phyloP scores from a whole-genome alignment of 78 protist species.

The Dictyostelium brefeldianum region DNA sequence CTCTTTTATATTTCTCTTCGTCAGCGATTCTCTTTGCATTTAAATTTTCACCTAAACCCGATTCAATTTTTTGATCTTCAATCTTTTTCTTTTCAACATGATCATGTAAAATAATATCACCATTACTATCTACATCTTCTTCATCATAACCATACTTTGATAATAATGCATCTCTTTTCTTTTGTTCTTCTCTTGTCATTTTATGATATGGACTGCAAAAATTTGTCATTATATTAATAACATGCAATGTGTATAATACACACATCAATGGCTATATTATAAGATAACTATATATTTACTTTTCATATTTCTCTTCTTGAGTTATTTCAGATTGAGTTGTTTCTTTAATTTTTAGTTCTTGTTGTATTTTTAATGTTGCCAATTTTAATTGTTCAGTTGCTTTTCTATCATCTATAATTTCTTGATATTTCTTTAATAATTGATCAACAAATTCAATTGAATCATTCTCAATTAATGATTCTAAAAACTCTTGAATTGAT shows the following conservation, averaged over 20 bases:
- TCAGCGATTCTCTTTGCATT: slow-evolving; percentile 49
- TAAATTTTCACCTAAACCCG: slow-evolving; percentile 5
- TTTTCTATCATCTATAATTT: slow-evolving; percentile 16
- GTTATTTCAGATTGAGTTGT: slow-evolving; percentile 7
- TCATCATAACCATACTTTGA: slow-evolving; percentile 66
- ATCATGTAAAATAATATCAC: slow-evolving; percentile 56
- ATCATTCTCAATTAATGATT: slow-evolving; percentile 41
- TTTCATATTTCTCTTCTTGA: slow-evolving; percentile 5
- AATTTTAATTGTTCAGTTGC: background rate
- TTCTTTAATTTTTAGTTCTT: slow-evolving; percentile 52
- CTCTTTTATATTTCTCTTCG: slow-evolving; percentile 66
- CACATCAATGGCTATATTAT: too few species aligned
- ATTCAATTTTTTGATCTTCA: background rate
- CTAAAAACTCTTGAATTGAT: slow-evolving; percentile 28
- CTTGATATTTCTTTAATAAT: background rate
- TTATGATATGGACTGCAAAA: slow-evolving; percentile 24
- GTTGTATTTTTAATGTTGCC: slow-evolving; percentile 18
- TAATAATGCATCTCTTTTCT: slow-evolving; percentile 51
- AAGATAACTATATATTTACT: background rate
- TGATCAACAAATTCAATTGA: slow-evolving; percentile 2
- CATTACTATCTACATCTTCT: slow-evolving; percentile 55
- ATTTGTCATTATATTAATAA: background rate
- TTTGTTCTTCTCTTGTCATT: slow-evolving; percentile 70
- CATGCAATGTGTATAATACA: background rate
- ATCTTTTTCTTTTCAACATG: slow-evolving; percentile 16